phyloP scores from a whole-genome alignment of 2,329 filamentous ascomycete species.

The Xenosphaeropsis pyriputrescens region DNA sequence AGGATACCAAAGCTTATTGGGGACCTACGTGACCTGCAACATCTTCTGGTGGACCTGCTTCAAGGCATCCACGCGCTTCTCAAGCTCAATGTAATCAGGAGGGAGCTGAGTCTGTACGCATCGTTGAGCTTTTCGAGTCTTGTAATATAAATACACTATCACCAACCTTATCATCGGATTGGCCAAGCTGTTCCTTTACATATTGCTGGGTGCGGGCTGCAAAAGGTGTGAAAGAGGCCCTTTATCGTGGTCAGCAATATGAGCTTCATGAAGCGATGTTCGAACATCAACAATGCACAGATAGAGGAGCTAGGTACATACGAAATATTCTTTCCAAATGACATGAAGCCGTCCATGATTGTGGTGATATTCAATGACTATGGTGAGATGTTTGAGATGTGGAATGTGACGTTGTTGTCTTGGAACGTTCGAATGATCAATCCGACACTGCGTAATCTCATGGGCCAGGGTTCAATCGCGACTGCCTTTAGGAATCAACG shows the following conservation, averaged over 20 bases:
- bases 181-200: slow-evolving; percentile 93
- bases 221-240: slow-evolving; percentile 80
- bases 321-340: slow-evolving; percentile 58
- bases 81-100: slow-evolving; percentile 92
- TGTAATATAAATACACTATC: slow-evolving; percentile 1
- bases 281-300: too few relatives aligned
- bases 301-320: slow-evolving; percentile 19
- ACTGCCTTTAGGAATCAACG: too few relatives aligned
- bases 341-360: slow-evolving; percentile 53
- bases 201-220: slow-evolving; percentile 91
- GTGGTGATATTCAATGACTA: slow-evolving; percentile 1
- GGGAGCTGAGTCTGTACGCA: slow-evolving; percentile 72
- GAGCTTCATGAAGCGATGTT: too few relatives aligned
- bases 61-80: slow-evolving; percentile 95
- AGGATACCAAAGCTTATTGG: neutral
- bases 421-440: neutral
- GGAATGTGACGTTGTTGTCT: slow-evolving; percentile 2
- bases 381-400: slow-evolving; percentile 4
- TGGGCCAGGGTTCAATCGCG: too few relatives aligned
- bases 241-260: slow-evolving; percentile 33
- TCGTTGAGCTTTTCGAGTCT: slow-evolving; percentile 2
- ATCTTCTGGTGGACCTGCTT: slow-evolving; percentile 97
- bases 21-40: slow-evolving; percentile 77
- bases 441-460: too few relatives aligned
- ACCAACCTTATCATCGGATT: slow-evolving; percentile 78